These are phyloP conservation scores for Aspergillus campestris DNA, from an alignment of 495 filamentous ascomycete species.

Conservation along the genomic window DNA sequence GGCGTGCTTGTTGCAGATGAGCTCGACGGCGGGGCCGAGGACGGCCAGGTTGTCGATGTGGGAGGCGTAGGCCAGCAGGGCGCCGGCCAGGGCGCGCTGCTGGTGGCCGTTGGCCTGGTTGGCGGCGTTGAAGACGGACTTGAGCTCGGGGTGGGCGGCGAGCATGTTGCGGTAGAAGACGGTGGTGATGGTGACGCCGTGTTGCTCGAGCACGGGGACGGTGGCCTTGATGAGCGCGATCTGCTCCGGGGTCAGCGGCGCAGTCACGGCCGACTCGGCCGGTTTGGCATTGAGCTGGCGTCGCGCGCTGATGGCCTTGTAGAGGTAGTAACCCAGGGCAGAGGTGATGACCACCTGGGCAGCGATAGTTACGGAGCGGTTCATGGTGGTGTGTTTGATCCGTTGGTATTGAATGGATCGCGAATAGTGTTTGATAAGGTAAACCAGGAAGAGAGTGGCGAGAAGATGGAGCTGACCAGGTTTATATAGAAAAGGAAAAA, in stretches of 20 bases:
- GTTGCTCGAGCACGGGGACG: constrained; percentile 46
- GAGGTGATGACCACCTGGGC: no score
- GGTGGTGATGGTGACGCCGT: constrained; percentile 51
- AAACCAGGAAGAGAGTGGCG: no score
- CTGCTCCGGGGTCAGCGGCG: constrained; percentile 10
- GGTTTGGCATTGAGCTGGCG: no score
- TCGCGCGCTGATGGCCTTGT: no score
- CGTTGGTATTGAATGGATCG: no score
- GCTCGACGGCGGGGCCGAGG: constrained; percentile 49
- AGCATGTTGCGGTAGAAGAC: constrained; percentile 56
- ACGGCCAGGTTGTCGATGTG: constrained; percentile 55
- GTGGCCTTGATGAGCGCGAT: constrained; percentile 19
- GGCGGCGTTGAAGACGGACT: constrained; percentile 54
- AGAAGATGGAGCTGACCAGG: no score
- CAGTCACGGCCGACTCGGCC: not conserved
- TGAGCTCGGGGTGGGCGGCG: constrained; percentile 42
- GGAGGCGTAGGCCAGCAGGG: constrained; percentile 54
- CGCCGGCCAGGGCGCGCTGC: constrained; percentile 49
- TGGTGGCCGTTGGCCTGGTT: constrained; percentile 53
- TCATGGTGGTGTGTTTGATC: no score
- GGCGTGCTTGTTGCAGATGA: constrained; percentile 60
- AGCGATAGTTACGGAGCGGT: no score
- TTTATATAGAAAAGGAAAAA: no score
- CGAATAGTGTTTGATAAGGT: no score
- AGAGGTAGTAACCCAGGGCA: no score